phyloP scores from a whole-genome alignment of 176 grass and related monocot species.

The Aegilops bicornis region DNA sequence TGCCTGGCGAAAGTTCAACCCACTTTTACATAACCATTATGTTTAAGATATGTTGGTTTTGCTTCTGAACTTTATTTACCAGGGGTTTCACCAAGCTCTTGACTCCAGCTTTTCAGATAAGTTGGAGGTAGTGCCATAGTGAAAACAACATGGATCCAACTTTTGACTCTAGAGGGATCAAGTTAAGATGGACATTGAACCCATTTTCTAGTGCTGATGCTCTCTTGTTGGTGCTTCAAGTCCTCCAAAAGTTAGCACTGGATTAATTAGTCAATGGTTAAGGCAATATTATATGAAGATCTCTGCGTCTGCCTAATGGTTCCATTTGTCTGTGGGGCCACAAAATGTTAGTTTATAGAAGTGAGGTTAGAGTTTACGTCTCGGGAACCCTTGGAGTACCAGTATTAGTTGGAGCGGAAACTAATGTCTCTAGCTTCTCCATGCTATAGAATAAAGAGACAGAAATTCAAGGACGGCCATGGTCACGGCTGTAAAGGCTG shows the following conservation, averaged over 20 bases:
- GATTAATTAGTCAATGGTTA: not conserved
- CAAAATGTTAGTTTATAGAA: not conserved
- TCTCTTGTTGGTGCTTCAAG: slow-evolving; percentile 2
- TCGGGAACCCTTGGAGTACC: not conserved
- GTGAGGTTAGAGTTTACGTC: not conserved
- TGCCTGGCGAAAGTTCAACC: not conserved
- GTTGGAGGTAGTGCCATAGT: not conserved
- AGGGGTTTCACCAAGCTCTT: not conserved
- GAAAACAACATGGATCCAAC: not conserved
- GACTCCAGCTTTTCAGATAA: slow-evolving; percentile 12
- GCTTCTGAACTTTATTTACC: not conserved
- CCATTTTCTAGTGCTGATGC: not conserved
- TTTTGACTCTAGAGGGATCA: slow-evolving; percentile 17
- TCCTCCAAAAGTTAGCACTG: slow-evolving; percentile 14
- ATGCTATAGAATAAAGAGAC: not conserved
- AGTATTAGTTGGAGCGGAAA: not conserved
- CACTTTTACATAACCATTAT: not conserved
- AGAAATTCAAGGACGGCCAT: not conserved
- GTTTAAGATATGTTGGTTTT: not conserved
- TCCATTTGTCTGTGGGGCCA: not conserved
- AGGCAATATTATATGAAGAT: slow-evolving; percentile 3
- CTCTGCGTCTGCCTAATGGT: not conserved
- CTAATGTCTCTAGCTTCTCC: not conserved
- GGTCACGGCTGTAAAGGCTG: not conserved
- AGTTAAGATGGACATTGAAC: not conserved